Base-by-base conservation (phyloP, 257 asterid species). In the Schizonepeta tenuifolia region DNA sequence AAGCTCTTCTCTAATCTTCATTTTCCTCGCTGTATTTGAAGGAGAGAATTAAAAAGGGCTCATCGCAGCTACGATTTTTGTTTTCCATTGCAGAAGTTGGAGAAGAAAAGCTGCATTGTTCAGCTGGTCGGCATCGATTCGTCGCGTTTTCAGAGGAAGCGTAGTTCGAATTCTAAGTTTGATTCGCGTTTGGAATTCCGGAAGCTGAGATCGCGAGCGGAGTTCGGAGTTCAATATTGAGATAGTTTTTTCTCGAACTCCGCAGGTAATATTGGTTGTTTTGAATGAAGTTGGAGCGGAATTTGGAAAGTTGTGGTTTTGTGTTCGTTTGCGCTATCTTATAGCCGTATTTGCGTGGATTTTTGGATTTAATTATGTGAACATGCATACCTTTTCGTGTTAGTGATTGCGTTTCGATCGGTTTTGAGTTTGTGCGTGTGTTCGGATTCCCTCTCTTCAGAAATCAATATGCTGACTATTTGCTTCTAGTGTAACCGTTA, bases 181-280 rank as follows among this genome's bases (percentile, higher is more conserved):
- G 12, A 55, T 47, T 67, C 55, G 60, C 71, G 8, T 74, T 66
- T 53, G 55, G 68, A 50, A 57, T 15, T 59, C 67, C 51, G 55
- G 14, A 38, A 66, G 67, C 74, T 66, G 78, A 46, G 71, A 75
- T 74, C 72, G 40, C 60, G 67, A 26, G 77, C 80, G 83, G 85
- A 74, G 80, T 81, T 81, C 76, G 17, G 82, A 60, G 41, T 67
- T 78, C 71, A 70, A 51, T 20, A 65, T 71, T 36, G 47, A 58
- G 54, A 68, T 71, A 55, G 47, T 71, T 71, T 65, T 57, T 31
- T 44, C 64, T 66, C 58, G 74, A 55, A 66, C 78, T 78, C 78
- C 79, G 77, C 67, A 64, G 86, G 84, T 82, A 67, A 75, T 12
- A 15, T 54, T n/a, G 54, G 65, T 26, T 49, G 68, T 43, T 50